A percentile compares a stretch with the other conserved stretches of the same genome.
These are phyloP conservation scores for Flaveria brownii DNA, from an alignment of 129 eudicot species.

Conservation along the genomic window DNA sequence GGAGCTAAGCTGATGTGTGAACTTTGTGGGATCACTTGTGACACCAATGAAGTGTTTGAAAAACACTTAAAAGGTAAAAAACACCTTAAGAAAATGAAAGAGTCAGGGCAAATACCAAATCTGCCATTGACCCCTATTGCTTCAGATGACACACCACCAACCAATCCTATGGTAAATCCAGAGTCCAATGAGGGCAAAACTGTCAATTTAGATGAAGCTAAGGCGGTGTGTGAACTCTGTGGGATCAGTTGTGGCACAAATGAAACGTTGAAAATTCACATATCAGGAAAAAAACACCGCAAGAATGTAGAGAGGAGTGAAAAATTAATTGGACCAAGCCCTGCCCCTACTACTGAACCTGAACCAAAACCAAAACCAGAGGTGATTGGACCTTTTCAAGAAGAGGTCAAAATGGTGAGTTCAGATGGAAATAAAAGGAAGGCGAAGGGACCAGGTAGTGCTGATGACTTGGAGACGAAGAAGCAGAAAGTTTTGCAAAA, in stretches of 20 bases:
- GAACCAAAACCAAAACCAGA: not conserved
- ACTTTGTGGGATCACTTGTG: constrained; percentile 34
- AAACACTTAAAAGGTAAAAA: constrained; percentile 24
- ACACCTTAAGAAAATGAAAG: constrained; percentile 33
- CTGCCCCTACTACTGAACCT: constrained; percentile 8
- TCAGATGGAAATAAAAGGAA: constrained; percentile 12
- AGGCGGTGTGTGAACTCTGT: constrained; percentile 34
- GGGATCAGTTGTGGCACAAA: constrained; percentile 26
- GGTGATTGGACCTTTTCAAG: constrained; percentile 21
- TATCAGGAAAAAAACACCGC: constrained; percentile 29
- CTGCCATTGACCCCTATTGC: constrained; percentile 3
- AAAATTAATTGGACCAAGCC: constrained; percentile 21
- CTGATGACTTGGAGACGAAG: constrained; percentile 46
- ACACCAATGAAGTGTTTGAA: constrained; percentile 17
- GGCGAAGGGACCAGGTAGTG: constrained; percentile 3
- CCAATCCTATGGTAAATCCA: not conserved
- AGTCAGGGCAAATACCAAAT: constrained; percentile 4
- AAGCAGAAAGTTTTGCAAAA: constrained; percentile 37
- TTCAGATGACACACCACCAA: constrained; percentile 5
- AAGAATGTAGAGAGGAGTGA: constrained; percentile 31
- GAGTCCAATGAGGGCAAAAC: not conserved
- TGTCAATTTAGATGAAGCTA: constrained; percentile 5
- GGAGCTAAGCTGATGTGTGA: constrained; percentile 16
- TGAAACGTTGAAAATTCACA: constrained; percentile 19
- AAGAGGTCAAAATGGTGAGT: constrained; percentile 17